phyloP scores from a whole-genome alignment of 2,329 filamentous ascomycete species.

The Leptosphaerulina australis region DNA sequence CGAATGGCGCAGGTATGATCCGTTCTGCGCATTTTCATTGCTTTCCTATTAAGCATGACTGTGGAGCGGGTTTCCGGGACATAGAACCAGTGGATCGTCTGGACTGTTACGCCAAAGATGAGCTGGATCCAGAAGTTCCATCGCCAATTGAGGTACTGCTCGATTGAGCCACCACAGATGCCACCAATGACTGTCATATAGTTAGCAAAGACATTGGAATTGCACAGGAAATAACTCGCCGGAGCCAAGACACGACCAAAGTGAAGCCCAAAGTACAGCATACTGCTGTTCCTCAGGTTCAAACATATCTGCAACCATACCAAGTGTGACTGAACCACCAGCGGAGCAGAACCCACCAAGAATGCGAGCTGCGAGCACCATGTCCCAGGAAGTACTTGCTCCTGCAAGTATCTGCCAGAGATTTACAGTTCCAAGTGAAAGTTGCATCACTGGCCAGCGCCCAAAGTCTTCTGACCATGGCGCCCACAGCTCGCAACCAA shows the following conservation, averaged over 20 bases:
- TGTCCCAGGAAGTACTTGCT: conserved; percentile 66
- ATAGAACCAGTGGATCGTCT: conserved; percentile 67
- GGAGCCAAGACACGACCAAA: conserved; percentile 67
- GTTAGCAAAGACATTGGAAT: neutral
- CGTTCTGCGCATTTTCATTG: conserved; percentile 71
- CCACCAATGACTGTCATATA: conserved; percentile 75
- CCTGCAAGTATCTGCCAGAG: conserved; percentile 66
- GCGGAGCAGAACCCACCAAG: conserved; percentile 56
- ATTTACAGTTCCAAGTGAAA: conserved; percentile 75
- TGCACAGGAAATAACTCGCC: conserved; percentile 58
- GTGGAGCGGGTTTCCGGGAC: conserved; percentile 80
- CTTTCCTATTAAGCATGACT: conserved; percentile 76
- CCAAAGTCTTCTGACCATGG: conserved; percentile 80
- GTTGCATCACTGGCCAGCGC: conserved; percentile 74
- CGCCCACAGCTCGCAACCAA: conserved; percentile 86
- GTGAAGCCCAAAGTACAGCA: conserved; percentile 64
- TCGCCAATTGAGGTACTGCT: conserved; percentile 70
- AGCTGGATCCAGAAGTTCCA: conserved; percentile 86
- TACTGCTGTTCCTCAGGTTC: conserved; percentile 67
- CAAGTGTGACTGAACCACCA: conserved; percentile 68
- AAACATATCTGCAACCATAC: conserved; percentile 69
- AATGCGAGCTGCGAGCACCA: conserved; percentile 65
- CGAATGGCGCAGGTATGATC: conserved; percentile 58
- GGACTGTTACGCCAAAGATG: conserved; percentile 74
- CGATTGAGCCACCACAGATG: conserved; percentile 78